These are phyloP conservation scores for Citrus sp. DNA, from an alignment of 345 rosid genomes.

Conservation along the genomic window DNA sequence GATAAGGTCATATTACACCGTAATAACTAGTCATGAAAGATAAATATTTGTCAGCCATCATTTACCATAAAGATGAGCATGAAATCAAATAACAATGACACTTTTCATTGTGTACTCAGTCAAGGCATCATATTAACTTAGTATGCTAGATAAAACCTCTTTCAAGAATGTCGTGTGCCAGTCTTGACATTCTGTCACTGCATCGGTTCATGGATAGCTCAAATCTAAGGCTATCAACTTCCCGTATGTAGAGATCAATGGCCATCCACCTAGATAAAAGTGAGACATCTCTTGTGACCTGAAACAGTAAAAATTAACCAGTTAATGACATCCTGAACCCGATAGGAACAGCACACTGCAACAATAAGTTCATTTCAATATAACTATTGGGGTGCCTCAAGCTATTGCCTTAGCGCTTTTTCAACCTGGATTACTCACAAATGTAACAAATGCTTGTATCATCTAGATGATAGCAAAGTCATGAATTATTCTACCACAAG, in stretches of 20 bases:
- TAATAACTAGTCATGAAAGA: background rate
- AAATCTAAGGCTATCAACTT: conserved; percentile 87
- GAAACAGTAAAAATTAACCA: conserved; percentile 28
- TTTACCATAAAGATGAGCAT: conserved; percentile 4
- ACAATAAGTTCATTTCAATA: background rate
- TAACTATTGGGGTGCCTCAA: background rate
- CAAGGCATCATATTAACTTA: conserved; percentile 8
- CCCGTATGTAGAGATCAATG: conserved; percentile 82
- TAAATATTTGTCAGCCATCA: background rate
- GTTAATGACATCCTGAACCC: conserved; percentile 4
- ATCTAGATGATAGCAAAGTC: background rate
- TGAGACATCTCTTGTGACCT: conserved; percentile 94
- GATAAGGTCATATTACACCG: background rate
- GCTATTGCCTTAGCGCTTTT: too few relatives aligned
- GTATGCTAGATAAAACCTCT: conserved; percentile 45
- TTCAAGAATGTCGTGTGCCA: conserved; percentile 83
- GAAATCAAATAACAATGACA: conserved; percentile 2
- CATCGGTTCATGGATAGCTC: conserved; percentile 84
- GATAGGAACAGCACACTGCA: conserved; percentile 2
- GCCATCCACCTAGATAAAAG: conserved; percentile 99
- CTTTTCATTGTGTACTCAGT: background rate
- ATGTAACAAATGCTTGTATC: background rate
- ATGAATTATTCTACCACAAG: background rate
- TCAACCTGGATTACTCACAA: background rate
- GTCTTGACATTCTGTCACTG: conserved; percentile 55